A percentile compares a stretch with the other conserved stretches of the same genome.
Conservation (phyloP, 768 basidiomycete genomes). For the Pisolithus marmoratus region DNA sequence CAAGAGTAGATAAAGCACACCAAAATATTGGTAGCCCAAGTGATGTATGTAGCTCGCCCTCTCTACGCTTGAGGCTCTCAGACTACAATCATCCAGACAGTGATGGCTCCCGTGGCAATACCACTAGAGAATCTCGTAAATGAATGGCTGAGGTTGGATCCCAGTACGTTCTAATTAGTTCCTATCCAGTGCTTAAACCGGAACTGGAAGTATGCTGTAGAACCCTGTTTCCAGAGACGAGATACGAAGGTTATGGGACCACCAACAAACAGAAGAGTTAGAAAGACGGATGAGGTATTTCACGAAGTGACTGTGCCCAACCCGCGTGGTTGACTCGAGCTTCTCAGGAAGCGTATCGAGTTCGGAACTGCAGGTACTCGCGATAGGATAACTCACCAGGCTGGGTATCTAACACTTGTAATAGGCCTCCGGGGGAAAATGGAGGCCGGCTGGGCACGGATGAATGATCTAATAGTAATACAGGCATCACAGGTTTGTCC, state of each 20-base stretch:
- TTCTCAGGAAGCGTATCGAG: constrained; percentile 59
- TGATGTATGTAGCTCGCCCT: no score
- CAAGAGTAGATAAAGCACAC: no score
- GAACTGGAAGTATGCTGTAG: constrained; percentile 14
- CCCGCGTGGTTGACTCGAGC: neutral
- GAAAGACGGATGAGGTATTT: constrained; percentile 38
- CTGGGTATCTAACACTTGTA: neutral
- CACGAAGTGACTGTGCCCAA: neutral
- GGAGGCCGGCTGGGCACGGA: constrained; percentile 87
- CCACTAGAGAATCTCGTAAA: constrained; percentile 38
- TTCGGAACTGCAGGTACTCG: constrained; percentile 75
- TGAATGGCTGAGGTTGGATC: constrained; percentile 47
- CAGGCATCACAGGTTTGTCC: constrained; percentile 69
- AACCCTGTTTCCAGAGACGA: constrained; percentile 35
- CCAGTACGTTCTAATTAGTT: constrained; percentile 24
- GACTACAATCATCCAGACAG: no score
- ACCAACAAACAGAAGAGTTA: constrained; percentile 27
- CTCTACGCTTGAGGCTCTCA: no score
- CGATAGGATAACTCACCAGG: no score
- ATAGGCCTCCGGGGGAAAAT: constrained; percentile 72
- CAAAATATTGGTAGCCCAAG: no score
- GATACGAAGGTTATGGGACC: constrained; percentile 29
- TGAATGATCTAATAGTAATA: constrained; percentile 83
- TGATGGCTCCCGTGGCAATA: neutral
- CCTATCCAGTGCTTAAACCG: neutral